Evolutionary conservation across 495 filamentous ascomycete genomes (phyloP).

Genomic region (Oidiodendron maius): DNA sequence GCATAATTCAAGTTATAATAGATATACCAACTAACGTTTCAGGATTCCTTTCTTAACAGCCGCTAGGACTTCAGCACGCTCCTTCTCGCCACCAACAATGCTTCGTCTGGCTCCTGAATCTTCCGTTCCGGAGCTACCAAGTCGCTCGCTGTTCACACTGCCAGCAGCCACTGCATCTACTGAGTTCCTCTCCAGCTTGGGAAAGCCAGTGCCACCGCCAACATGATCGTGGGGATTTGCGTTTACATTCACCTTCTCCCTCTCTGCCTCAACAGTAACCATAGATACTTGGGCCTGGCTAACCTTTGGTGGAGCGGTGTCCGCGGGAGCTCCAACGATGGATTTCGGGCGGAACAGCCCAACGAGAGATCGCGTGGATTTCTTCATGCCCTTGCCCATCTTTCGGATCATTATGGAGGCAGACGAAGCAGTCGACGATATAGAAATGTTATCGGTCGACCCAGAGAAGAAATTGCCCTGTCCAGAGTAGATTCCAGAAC

Average conservation of each 20-base stretch:
- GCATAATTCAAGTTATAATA: background rate
- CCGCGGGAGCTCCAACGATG: constrained; percentile 69
- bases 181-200: constrained; percentile 79
- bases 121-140: constrained; percentile 50
- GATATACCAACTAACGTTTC: constrained; percentile 65
- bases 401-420: constrained; percentile 99
- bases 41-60: constrained; percentile 90
- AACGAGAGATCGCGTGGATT: constrained; percentile 80
- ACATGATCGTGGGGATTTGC: constrained; percentile 60
- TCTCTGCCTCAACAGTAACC: constrained; percentile 91
- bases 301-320: constrained; percentile 56
- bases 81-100: constrained; percentile 84
- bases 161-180: constrained; percentile 49
- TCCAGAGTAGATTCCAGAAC: constrained; percentile 88
- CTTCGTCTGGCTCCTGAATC: constrained; percentile 67
- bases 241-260: constrained; percentile 77
- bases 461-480: constrained; percentile 80
- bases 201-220: constrained; percentile 77
- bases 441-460: constrained; percentile 93
- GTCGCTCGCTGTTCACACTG: constrained; percentile 29
- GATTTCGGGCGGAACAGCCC: constrained; percentile 95
- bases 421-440: constrained; percentile 95
- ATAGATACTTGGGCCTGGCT: constrained; percentile 81
- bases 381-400: constrained; percentile 98
- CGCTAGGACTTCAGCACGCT: constrained; percentile 85